A percentile compares a stretch with the other conserved stretches of the same genome.
These are phyloP conservation scores for Triangularia verruculosa DNA, from an alignment of 2,329 filamentous ascomycete species.

Conservation along the genomic window DNA sequence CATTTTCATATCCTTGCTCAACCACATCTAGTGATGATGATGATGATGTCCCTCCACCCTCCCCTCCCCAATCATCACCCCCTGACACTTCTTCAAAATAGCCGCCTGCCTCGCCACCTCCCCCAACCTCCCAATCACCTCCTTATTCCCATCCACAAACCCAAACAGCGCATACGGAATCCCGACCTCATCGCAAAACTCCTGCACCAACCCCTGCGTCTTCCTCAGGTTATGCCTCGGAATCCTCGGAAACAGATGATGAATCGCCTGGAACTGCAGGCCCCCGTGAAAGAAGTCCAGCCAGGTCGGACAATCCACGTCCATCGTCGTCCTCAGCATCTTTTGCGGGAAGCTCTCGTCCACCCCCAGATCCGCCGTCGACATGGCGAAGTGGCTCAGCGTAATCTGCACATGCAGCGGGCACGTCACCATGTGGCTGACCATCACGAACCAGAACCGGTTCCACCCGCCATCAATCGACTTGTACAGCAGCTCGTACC, in stretches of 20 bases:
- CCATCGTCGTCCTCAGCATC: conserved; percentile 92
- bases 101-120: conserved; percentile 78
- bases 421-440: conserved; percentile 78
- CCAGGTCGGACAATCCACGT: conserved; percentile 84
- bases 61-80: conserved; percentile 38
- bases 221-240: conserved; percentile 79
- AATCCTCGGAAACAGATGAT: conserved; percentile 80
- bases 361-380: conserved; percentile 78
- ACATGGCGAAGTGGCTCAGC: conserved; percentile 91
- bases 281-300: conserved; percentile 87
- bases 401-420: conserved; percentile 88
- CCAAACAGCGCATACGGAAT: conserved; percentile 85
- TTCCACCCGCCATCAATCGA: conserved; percentile 66
- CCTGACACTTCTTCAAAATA: conserved; percentile 73
- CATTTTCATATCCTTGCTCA: neutral
- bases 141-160: conserved; percentile 78
- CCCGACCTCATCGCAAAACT: conserved; percentile 77
- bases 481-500: conserved; percentile 75
- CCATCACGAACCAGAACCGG: conserved; percentile 70
- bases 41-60: conserved; percentile 31
- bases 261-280: conserved; percentile 84
- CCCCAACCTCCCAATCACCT: conserved; percentile 71
- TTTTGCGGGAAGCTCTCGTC: conserved; percentile 85
- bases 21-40: conserved; percentile 30
- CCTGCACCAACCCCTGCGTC: conserved; percentile 71